Evolutionary conservation across 306 rosid species (phyloP).

Genomic region (Casuarina glauca): DNA sequence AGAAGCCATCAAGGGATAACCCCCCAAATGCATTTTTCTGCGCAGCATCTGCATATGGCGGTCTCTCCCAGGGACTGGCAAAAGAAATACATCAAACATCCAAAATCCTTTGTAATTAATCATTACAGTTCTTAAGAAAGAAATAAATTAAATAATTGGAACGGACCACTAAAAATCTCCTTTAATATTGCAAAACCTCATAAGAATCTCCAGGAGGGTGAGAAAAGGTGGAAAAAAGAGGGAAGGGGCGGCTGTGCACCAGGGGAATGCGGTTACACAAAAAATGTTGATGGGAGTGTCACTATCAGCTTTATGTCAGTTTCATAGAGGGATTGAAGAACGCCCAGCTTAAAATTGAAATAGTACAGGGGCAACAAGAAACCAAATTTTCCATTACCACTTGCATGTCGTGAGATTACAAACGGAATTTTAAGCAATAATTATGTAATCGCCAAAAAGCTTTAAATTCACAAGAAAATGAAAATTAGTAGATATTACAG

Average conservation of each 20-base stretch:
- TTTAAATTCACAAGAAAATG: not conserved
- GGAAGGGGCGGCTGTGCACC: too few relatives aligned
- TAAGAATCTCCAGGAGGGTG: not conserved
- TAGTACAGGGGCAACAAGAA: not conserved
- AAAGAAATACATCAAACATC: conserved; percentile 29
- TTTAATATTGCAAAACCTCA: not conserved
- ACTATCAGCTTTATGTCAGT: not conserved
- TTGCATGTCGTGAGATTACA: not conserved
- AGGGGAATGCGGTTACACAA: not conserved
- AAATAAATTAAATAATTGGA: not conserved
- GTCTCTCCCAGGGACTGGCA: conserved; percentile 76
- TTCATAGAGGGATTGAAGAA: not conserved
- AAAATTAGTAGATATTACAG: not conserved
- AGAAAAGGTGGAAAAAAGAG: too few relatives aligned
- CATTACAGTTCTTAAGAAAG: conserved; percentile 21
- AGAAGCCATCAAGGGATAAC: conserved; percentile 76
- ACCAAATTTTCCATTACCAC: not conserved
- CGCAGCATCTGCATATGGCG: conserved; percentile 70
- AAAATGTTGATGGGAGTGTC: not conserved
- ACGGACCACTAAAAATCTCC: conserved; percentile 4
- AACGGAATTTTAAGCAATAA: not conserved
- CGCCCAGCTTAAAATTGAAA: not conserved
- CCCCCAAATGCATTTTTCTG: conserved; percentile 86
- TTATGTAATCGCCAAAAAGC: not conserved
- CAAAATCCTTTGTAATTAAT: conserved; percentile 13